Conservation (phyloP, 345 rosid species). For the Reutealis trisperma region DNA sequence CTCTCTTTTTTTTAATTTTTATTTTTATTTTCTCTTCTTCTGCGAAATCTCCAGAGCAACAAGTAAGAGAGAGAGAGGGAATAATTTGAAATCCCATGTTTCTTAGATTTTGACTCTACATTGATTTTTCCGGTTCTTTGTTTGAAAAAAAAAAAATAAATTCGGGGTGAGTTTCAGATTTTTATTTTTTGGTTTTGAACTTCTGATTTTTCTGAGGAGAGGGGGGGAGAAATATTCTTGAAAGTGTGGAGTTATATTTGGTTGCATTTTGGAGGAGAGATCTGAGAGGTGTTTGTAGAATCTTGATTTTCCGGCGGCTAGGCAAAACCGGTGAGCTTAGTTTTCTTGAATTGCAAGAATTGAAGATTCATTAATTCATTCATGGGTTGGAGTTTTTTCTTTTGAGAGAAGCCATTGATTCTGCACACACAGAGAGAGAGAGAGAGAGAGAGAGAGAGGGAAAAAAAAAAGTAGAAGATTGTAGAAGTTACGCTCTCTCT, state of each 20-base stretch:
- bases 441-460: too few species aligned
- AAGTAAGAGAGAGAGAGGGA: conserved; percentile 29
- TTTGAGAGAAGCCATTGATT: conserved; percentile 20
- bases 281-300: conserved; percentile 23
- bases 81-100: conserved; percentile 19
- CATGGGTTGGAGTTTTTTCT: background rate
- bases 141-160: conserved; percentile 19
- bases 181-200: background rate
- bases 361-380: conserved; percentile 8
- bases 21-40: conserved; percentile 24
- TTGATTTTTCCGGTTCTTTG: conserved; percentile 18
- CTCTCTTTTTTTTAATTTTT: background rate
- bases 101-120: conserved; percentile 9
- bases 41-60: conserved; percentile 42
- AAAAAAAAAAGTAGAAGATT: background rate
- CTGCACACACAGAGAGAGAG: conserved; percentile 9
- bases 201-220: background rate
- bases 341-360: conserved; percentile 22
- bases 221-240: background rate
- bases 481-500: background rate
- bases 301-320: conserved; percentile 9
- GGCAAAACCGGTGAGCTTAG: background rate
- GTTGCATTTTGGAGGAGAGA: conserved; percentile 19
- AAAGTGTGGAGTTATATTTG: conserved; percentile 1
- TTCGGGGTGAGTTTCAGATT: background rate